These are phyloP conservation scores for Ulota crispa DNA, from an alignment of 225 moss, liverwort and hornwort genomes.

Conservation along the genomic window DNA sequence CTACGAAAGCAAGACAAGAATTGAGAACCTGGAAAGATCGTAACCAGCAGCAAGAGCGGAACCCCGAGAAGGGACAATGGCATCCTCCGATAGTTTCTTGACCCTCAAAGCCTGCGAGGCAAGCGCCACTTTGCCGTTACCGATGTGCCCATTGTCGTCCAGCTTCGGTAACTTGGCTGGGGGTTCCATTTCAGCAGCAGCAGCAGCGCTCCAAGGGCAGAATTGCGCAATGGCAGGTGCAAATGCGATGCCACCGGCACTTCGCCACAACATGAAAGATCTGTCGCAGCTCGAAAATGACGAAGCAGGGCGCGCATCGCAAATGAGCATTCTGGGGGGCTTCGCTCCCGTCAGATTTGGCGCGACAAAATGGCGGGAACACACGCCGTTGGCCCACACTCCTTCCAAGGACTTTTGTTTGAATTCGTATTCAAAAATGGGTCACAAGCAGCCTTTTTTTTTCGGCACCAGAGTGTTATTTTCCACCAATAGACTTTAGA, in stretches of 20 bases:
- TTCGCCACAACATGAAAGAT: neutral
- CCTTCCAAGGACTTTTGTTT: no score
- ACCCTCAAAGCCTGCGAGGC: slow-evolving; percentile 52
- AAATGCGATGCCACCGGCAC: neutral
- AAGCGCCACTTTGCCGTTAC: slow-evolving; percentile 15
- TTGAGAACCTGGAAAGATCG: slow-evolving; percentile 72
- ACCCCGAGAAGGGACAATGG: slow-evolving; percentile 68
- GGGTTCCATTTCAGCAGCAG: slow-evolving; percentile 35
- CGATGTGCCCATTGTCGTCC: neutral
- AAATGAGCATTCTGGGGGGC: neutral
- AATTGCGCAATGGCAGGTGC: neutral
- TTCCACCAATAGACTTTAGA: no score
- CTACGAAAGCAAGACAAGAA: neutral
- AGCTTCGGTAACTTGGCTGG: slow-evolving; percentile 49
- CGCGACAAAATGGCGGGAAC: slow-evolving; percentile 7
- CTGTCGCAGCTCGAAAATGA: neutral
- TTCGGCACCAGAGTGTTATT: no score
- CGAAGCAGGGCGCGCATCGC: neutral
- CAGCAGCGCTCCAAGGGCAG: neutral
- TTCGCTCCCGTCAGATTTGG: neutral
- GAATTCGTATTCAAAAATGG: no score
- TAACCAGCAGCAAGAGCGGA: slow-evolving; percentile 79
- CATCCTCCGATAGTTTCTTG: slow-evolving; percentile 74
- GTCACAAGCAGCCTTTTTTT: no score
- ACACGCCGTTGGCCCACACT: no score